Base-by-base conservation (phyloP, 768 basidiomycete genomes). In the Gelatoporia subvermispora region DNA sequence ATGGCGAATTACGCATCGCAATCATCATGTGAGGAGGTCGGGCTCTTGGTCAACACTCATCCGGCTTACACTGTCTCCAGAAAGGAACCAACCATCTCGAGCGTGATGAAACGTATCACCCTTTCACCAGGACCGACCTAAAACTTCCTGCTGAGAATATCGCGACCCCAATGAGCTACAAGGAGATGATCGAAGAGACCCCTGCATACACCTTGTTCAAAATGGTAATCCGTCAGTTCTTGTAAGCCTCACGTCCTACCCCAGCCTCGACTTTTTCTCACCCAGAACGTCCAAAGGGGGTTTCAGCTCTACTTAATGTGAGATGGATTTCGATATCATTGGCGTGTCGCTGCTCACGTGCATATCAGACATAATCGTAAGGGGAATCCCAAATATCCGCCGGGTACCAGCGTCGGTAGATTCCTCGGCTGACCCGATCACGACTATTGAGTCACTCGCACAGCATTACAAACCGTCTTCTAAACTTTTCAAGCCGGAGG, bases 141-240 rank as follows among this genome's bases (percentile, higher is more conserved):
- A 52, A 58, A 16, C 52, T 61, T 5, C 60, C 60, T 2, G 46
- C 46, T 2, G 47, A 43, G 28, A 16, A 35, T 2, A 17, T 39
- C 10, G 58, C 58, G 13, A 55, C 48, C 1, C 36, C 41, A 17
- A 52, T 58, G 43, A 58, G 61, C 44, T 63, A 63, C 53, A 56
- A 56, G 40, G 60, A 63, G 43, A 38, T 61, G 17, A 28, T 63
- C 7, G 61, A 61, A 28, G 61, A 63, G 39, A 63, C 61, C 2
- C 61, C 61, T 0, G 23, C 40, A 11, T 62, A 39, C 49, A 79
- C 77, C 0, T 60, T 81, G 1, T 74, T 74, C 57, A 76, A 73
- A 50, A 49, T 78, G 43, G 67, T 76, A 39, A 55, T 77, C 28
- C 65, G 74, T 10, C 76, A 80, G 48, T 75, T 78, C 51, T 65